Evolutionary conservation across 768 basidiomycete genomes (phyloP), one percentile per base, ranked within the genome.

Genomic region (Symmetrospora coprosmae): DNA sequence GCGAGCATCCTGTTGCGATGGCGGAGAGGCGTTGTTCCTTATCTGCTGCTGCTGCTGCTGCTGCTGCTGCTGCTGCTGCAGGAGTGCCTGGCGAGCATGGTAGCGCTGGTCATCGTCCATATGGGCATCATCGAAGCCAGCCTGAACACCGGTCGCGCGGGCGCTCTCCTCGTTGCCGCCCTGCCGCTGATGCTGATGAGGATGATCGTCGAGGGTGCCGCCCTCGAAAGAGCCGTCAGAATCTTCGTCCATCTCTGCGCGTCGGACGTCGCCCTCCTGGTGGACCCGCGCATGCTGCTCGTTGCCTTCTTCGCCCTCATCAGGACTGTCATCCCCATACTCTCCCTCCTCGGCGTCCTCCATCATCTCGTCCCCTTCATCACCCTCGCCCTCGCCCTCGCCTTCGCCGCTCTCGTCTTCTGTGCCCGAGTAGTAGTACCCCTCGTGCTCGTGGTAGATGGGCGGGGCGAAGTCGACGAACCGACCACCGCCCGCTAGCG

Each of bases 401-500:
- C 65, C 69, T 19, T 66, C 67, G 19, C 77, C 71, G 25, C 77
- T 80, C 37, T 75, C 79, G 1, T 79, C 72, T 30, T 78, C 79
- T 41, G 85, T 83, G 1, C 84, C 85, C 25, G 88, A 85, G 49
- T 72, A 72, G 33, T 72, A 71, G 34, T 69, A 70, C 38, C 67
- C 75, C 1, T 73, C 73, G 62, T 74, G 75, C 41, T 74, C 75
- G 58, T 75, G 74, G 61, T 75, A 76, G 27, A 73, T 76, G 31
- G 74, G 74, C 13, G 81, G 75, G 13, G 79, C 85, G 73, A 96
- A 94, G 47, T 81, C 76, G 61, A 96, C 85, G 33, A 76, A 75
- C 73, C 81, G 60, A 68, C 68, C 63, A 1, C 40, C 50, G 16
- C 50, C 60, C 6, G 28, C 21, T 11, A 53, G 41, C 31, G 28